Conservation (phyloP, 257 asterid genomes). For the Pogostemon cablin region DNA sequence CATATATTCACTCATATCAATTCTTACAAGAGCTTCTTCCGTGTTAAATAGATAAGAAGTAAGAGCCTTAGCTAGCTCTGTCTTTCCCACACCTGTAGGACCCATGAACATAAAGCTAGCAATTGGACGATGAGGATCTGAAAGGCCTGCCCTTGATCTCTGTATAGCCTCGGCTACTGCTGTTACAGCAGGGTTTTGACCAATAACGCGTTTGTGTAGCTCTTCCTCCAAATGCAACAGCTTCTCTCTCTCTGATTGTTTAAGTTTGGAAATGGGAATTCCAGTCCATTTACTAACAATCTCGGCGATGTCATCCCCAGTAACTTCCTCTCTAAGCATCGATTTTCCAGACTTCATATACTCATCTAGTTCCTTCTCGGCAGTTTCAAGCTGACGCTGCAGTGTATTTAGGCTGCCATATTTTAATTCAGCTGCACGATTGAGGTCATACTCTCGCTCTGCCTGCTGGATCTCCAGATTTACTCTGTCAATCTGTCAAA, state of each 20-base stretch:
- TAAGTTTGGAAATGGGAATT: constrained; percentile 84
- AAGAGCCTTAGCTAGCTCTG: constrained; percentile 93
- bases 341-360: constrained; percentile 88
- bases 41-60: constrained; percentile 91
- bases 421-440: constrained; percentile 95
- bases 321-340: constrained; percentile 92
- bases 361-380: constrained; percentile 79
- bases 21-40: constrained; percentile 91
- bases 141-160: constrained; percentile 92
- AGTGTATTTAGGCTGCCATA: constrained; percentile 85
- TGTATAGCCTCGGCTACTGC: constrained; percentile 97
- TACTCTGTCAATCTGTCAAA: constrained; percentile 82
- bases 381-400: constrained; percentile 84
- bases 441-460: constrained; percentile 93
- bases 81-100: constrained; percentile 97
- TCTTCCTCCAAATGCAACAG: constrained; percentile 79
- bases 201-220: constrained; percentile 79
- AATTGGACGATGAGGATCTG: constrained; percentile 95
- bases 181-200: constrained; percentile 89
- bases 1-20: constrained; percentile 98
- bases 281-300: constrained; percentile 99
- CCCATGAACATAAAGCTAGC: constrained; percentile 99
- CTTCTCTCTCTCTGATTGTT: constrained; percentile 89
- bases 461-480: constrained; percentile 98
- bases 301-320: constrained; percentile 83